These are phyloP conservation scores for Wickerhamomyces bovis DNA, from an alignment of 805 yeast species.

Conservation along the genomic window DNA sequence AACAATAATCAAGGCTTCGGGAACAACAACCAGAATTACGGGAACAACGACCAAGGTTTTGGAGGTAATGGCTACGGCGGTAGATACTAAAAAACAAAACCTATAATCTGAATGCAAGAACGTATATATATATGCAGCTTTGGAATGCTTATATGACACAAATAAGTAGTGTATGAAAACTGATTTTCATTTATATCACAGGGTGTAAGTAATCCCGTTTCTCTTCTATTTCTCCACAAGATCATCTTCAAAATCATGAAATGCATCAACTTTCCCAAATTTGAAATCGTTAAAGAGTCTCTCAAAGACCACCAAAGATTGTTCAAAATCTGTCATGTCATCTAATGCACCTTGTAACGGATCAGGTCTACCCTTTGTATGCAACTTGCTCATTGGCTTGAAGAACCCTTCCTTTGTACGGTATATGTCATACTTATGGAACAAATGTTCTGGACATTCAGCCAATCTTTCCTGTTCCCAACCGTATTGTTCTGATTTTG, in stretches of 20 bases:
- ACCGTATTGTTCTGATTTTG: slow-evolving; percentile 31
- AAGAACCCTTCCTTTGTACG: slow-evolving; percentile 25
- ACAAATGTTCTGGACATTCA: slow-evolving; percentile 21
- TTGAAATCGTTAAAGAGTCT: slow-evolving; percentile 17
- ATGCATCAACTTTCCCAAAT: slow-evolving; percentile 9
- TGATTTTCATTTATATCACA: neutral
- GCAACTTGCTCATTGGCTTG: slow-evolving; percentile 23
- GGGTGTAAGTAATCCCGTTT: neutral
- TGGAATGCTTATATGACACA: neutral
- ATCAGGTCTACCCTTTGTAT: slow-evolving; percentile 27
- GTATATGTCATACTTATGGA: slow-evolving; percentile 31
- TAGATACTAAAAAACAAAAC: neutral
- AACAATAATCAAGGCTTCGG: slow-evolving; percentile 4
- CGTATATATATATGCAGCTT: neutral
- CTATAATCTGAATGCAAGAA: neutral
- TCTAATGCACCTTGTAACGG: slow-evolving; percentile 25
- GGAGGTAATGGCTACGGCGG: slow-evolving; percentile 9
- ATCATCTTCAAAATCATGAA: slow-evolving; percentile 9
- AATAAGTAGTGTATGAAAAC: neutral
- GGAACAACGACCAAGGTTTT: slow-evolving; percentile 2
- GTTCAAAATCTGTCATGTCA: slow-evolving; percentile 8
- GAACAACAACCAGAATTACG: slow-evolving; percentile 2
- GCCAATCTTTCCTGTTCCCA: slow-evolving; percentile 28
- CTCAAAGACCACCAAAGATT: slow-evolving; percentile 16
- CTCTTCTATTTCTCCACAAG: neutral